phyloP scores from a whole-genome alignment of 2,329 filamentous ascomycete species.

The Beauveria caledonica region DNA sequence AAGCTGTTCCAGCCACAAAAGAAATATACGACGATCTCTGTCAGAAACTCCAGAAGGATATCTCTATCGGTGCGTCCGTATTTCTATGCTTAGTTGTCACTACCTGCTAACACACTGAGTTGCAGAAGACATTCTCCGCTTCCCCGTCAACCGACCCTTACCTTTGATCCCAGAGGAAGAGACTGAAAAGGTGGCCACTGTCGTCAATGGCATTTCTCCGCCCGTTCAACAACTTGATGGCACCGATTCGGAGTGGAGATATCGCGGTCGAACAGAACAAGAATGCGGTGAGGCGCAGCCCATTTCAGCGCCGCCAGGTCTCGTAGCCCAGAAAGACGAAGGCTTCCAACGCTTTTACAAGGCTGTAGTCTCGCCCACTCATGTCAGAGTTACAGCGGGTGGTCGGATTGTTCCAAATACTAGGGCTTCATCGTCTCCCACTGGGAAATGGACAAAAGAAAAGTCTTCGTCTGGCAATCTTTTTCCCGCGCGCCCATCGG shows the following conservation, averaged over 20 bases:
- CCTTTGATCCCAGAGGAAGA: constrained; percentile 25
- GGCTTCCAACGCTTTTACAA: constrained; percentile 63
- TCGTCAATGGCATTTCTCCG: constrained; percentile 10
- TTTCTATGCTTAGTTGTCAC: neutral
- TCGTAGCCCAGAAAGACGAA: constrained; percentile 49
- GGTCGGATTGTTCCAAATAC: constrained; percentile 60
- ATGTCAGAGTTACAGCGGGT: constrained; percentile 59
- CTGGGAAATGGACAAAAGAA: constrained; percentile 41
- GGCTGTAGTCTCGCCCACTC: constrained; percentile 58
- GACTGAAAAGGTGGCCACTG: constrained; percentile 1
- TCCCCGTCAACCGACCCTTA: constrained; percentile 19
- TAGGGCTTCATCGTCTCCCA: constrained; percentile 43
- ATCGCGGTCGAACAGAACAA: constrained; percentile 36
- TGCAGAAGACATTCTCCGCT: constrained; percentile 25
- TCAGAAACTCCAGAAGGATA: constrained; percentile 29
- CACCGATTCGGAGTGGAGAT: constrained; percentile 36
- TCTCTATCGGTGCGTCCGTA: constrained; percentile 31
- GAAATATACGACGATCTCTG: constrained; percentile 22
- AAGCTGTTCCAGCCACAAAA: constrained; percentile 19
- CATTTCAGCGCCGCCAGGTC: constrained; percentile 43
- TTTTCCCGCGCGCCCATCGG: constrained; percentile 15
- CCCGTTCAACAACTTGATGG: constrained; percentile 29
- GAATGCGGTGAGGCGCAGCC: constrained; percentile 38
- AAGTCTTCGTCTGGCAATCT: constrained; percentile 19
- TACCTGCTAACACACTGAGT: constrained; percentile 9